Conservation (phyloP, 2,329 filamentous ascomycete species). For the Botryotinia globosa region DNA sequence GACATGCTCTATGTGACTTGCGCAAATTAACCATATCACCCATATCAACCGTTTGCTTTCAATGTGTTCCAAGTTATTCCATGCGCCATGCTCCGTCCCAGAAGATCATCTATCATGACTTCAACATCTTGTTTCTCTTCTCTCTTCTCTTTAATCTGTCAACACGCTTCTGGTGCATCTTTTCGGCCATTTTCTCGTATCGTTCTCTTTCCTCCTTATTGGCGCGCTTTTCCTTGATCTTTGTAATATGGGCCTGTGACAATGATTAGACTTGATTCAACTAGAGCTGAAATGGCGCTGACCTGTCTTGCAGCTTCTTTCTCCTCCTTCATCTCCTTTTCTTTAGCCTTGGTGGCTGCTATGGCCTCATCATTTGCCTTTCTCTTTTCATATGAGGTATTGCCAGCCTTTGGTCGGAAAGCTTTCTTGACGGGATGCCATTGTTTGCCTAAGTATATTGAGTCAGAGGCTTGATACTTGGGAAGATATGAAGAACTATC, state of each 20-base stretch:
- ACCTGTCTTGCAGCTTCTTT: slow-evolving; percentile 88
- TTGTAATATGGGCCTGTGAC: slow-evolving; percentile 67
- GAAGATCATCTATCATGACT: slow-evolving; percentile 49
- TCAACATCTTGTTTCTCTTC: slow-evolving; percentile 86
- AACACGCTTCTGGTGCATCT: slow-evolving; percentile 95
- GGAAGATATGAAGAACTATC: neutral
- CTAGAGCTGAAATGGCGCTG: slow-evolving; percentile 34
- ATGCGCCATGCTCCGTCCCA: slow-evolving; percentile 14
- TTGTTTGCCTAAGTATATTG: slow-evolving; percentile 69
- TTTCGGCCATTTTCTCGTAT: slow-evolving; percentile 91
- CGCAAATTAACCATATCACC: neutral
- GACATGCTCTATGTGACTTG: neutral
- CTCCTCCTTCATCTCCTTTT: slow-evolving; percentile 94
- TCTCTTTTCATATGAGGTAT: slow-evolving; percentile 76
- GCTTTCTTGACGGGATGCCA: slow-evolving; percentile 84
- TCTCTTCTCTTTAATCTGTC: slow-evolving; percentile 92
- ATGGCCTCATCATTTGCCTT: slow-evolving; percentile 66
- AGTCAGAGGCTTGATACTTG: neutral
- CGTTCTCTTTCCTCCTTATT: slow-evolving; percentile 91
- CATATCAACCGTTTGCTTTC: neutral
- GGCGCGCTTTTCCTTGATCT: slow-evolving; percentile 78
- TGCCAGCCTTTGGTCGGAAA: slow-evolving; percentile 77
- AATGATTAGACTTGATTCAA: neutral
- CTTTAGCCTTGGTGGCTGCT: slow-evolving; percentile 81
- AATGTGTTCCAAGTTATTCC: slow-evolving; percentile 2